Base-by-base conservation (phyloP, 208 protist species). In the Crithidia brevicula region DNA sequence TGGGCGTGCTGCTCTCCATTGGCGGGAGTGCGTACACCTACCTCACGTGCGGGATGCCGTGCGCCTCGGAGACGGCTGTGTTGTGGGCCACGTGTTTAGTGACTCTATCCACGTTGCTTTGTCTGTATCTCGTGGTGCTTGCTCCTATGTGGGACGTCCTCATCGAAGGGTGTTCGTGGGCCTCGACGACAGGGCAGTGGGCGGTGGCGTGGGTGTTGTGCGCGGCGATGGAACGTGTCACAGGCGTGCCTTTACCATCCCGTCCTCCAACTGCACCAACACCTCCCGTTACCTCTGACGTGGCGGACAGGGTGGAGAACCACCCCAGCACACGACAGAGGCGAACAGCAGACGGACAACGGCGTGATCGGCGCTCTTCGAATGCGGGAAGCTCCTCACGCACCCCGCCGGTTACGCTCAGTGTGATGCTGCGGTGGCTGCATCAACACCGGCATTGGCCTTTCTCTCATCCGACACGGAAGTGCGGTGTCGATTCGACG, bases 21-120 rank as follows among this genome's bases (percentile, higher is more conserved):
- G 67, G 68, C 7, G 76, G 74, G n/a, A 88, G 74, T 34, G 67
- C 76, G 13, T 83, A 72, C 70, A 68, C 74, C 22, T 87, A 87
- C 74, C 56, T 85, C 3, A 50, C 51, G 1, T 65, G 66, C 47
- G 79, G 83, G 8, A 83, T 82, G 54, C 74, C 82, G 30, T 83
- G 77, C 40, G 66, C 40, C 38, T 45, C 34, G 7, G 47, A 20
- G 6, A 67, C 22, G 4, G 20, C 61, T 13, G 20, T 59, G 33
- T 11, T n/a, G n/a, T 36, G 38, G 36, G 30, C 71, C 16, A 54
- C 45, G 5, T 51, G 22, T 9, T 25, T 74, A 1, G 59, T 77
- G 59, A 22, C 65, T 10, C 42, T 20, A 5, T 63, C 75, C 20
- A 72, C 76, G 15, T 7, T 72, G n/a, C 23, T 67, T 31, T 73